A percentile compares a stretch with the other conserved stretches of the same genome.
Conservation (phyloP, 306 rosid genomes). For the Lablab purpureus region DNA sequence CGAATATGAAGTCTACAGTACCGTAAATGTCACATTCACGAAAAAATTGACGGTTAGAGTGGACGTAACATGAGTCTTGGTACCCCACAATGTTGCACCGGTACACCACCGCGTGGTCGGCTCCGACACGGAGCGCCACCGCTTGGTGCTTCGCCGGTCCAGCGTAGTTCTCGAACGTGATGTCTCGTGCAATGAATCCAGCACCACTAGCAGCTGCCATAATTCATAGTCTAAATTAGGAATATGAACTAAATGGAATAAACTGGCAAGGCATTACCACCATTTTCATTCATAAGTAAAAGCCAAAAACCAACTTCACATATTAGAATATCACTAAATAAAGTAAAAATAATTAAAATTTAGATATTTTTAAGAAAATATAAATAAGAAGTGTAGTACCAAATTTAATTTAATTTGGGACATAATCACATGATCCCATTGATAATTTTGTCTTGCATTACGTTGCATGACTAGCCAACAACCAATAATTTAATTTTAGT, state of each 20-base stretch:
- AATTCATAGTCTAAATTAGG: background rate
- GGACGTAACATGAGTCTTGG: conserved; percentile 86
- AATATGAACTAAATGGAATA: background rate
- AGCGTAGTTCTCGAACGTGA: conserved; percentile 79
- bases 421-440: conserved; percentile 4
- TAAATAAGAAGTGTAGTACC: background rate
- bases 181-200: conserved; percentile 82
- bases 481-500: conserved; percentile 31
- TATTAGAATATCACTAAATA: no score
- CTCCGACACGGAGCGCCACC: conserved; percentile 89
- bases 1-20: conserved; percentile 85
- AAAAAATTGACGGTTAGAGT: conserved; percentile 88
- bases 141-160: conserved; percentile 90
- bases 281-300: no score
- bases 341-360: no score
- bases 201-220: conserved; percentile 82
- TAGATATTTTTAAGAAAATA: no score
- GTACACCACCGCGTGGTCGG: conserved; percentile 85
- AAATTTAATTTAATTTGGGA: background rate
- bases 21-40: conserved; percentile 81
- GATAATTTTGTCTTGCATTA: background rate
- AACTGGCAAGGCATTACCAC: background rate
- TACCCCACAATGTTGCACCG: conserved; percentile 68
- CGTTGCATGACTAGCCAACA: conserved; percentile 29
- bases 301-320: no score